Evolutionary conservation across 2,329 filamentous ascomycete genomes (phyloP).

Genomic region (Annulohypoxylon truncatum): DNA sequence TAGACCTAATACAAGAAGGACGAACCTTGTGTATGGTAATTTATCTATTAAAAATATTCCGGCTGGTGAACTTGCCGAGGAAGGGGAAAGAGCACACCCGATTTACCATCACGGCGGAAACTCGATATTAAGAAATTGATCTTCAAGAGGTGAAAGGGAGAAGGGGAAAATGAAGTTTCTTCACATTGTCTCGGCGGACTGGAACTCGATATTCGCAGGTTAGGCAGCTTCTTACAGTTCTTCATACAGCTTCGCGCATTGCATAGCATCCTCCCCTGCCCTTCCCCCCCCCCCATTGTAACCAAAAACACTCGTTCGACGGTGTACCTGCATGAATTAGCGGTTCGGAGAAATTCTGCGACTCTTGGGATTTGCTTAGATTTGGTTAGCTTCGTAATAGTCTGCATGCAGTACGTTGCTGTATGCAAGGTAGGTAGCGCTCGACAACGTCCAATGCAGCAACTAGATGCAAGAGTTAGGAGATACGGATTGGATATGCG

Average conservation of each 20-base stretch:
- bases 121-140: constrained; percentile 1
- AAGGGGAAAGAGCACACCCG: not conserved
- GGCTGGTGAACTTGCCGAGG: constrained; percentile 9
- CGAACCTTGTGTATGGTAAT: not conserved
- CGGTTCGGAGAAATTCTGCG: constrained; percentile 37
- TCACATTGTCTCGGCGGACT: not conserved
- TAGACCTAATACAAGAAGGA: constrained; percentile 27
- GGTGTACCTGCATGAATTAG: constrained; percentile 33
- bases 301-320: constrained; percentile 7
- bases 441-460: constrained; percentile 34
- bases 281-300: constrained; percentile 16
- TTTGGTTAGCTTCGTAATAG: constrained; percentile 32
- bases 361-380: constrained; percentile 31
- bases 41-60: constrained; percentile 9
- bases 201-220: not conserved
- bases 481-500: constrained; percentile 25
- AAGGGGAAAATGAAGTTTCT: not conserved
- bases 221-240: not conserved
- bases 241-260: not conserved
- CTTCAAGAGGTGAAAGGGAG: not conserved
- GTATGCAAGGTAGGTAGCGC: constrained; percentile 32
- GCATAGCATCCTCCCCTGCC: no score
- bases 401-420: constrained; percentile 17
- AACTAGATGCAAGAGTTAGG: constrained; percentile 33
- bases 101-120: not conserved